phyloP scores from a whole-genome alignment of 2,329 filamentous ascomycete genomes.

The Zasmidium cellare region DNA sequence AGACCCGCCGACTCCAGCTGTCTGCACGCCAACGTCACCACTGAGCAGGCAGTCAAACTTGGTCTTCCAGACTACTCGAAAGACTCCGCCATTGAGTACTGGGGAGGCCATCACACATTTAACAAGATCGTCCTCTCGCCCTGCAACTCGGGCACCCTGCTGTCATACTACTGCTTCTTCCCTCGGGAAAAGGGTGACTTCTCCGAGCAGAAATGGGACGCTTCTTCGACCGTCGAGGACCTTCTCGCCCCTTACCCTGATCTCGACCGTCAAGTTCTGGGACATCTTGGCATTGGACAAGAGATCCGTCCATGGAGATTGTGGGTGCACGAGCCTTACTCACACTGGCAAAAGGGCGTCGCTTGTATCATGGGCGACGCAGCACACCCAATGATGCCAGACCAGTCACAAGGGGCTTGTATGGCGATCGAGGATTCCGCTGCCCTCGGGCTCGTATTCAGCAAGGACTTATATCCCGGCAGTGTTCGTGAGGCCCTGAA shows the following conservation, averaged over 20 bases:
- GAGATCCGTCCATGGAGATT: conserved; percentile 67
- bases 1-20: conserved; percentile 62
- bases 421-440: conserved; percentile 69
- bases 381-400: conserved; percentile 64
- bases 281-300: conserved; percentile 59
- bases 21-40: conserved; percentile 64
- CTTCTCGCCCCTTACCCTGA: conserved; percentile 61
- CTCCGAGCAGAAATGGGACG: conserved; percentile 60
- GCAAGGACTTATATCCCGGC: conserved; percentile 43
- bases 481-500: conserved; percentile 35
- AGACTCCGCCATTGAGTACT: conserved; percentile 66
- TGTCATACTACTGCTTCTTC: conserved; percentile 73
- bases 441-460: conserved; percentile 63
- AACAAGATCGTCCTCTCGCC: conserved; percentile 72
- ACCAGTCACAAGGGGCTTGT: conserved; percentile 69
- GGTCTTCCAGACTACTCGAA: conserved; percentile 65
- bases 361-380: conserved; percentile 66
- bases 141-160: conserved; percentile 64
- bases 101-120: conserved; percentile 64
- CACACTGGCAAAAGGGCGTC: conserved; percentile 53
- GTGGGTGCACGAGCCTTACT: conserved; percentile 65
- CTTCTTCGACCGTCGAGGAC: conserved; percentile 52
- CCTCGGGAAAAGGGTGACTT: conserved; percentile 62
- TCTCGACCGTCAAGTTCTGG: conserved; percentile 58
- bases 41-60: conserved; percentile 59